Percentiles rank a stretch among this genome's conserved stretches.
Evolutionary conservation across 208 protist genomes (phyloP).

Genomic region (Trypanosoma congolense): DNA sequence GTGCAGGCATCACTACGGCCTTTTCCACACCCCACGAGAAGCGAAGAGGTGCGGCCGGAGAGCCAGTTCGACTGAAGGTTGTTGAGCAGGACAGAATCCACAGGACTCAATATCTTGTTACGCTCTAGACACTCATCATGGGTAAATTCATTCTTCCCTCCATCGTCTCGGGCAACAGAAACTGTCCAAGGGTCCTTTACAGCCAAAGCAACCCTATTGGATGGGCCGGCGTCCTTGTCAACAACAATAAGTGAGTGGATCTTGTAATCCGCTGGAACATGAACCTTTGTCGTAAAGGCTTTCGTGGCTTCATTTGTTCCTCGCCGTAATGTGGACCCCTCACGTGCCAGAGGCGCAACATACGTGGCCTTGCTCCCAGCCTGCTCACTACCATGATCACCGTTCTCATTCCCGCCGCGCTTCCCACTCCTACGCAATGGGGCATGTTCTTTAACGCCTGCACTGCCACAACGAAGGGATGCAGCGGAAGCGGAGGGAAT

Average conservation of each 20-base stretch:
- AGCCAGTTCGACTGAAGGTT: slow-evolving; percentile 55
- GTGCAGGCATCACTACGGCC: slow-evolving; percentile 25
- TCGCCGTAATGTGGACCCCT: no score
- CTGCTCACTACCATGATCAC: no score
- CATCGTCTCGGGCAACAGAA: slow-evolving; percentile 1
- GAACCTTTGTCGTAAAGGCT: slow-evolving; percentile 35
- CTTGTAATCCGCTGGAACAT: slow-evolving; percentile 67
- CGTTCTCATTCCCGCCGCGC: slow-evolving; percentile 69
- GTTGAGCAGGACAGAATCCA: slow-evolving; percentile 35
- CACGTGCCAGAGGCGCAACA: no score
- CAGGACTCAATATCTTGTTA: slow-evolving; percentile 26
- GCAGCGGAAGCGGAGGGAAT: slow-evolving; percentile 2
- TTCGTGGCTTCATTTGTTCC: no score
- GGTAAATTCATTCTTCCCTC: slow-evolving; percentile 30
- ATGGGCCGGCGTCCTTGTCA: slow-evolving; percentile 27
- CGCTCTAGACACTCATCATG: slow-evolving; percentile 49
- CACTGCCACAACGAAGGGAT: slow-evolving; percentile 51
- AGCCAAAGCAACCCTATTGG: slow-evolving; percentile 8
- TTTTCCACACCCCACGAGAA: slow-evolving; percentile 40
- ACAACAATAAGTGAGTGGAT: slow-evolving; percentile 69
- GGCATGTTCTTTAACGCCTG: slow-evolving; percentile 40
- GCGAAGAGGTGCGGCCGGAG: slow-evolving; percentile 48
- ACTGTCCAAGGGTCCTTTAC: slow-evolving; percentile 42
- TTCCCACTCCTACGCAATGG: slow-evolving; percentile 56
- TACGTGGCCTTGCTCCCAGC: no score